phyloP scores from a whole-genome alignment of 352 stramenopile species.

The Phytophthora fragariae region DNA sequence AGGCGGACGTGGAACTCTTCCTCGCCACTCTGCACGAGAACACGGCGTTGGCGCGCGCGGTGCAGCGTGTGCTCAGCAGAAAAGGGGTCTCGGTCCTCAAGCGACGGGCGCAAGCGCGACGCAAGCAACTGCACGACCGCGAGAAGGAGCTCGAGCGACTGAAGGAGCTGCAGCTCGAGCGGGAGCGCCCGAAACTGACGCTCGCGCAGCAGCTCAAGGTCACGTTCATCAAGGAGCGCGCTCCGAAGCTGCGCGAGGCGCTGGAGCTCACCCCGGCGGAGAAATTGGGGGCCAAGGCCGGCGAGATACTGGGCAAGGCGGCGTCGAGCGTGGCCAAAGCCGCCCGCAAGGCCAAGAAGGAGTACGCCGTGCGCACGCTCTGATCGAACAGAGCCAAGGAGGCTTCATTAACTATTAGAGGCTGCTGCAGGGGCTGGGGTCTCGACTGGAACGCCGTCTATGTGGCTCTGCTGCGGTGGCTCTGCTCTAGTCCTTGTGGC shows the following conservation, averaged over 20 bases:
- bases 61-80: conserved; percentile 53
- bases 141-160: conserved; percentile 61
- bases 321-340: conserved; percentile 44
- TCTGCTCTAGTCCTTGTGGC: conserved; percentile 36
- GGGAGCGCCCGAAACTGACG: conserved; percentile 46
- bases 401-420: conserved; percentile 39
- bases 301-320: conserved; percentile 54
- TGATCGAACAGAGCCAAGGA: conserved; percentile 26
- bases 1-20: conserved; percentile 48
- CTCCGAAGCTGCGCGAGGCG: conserved; percentile 56
- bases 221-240: conserved; percentile 54
- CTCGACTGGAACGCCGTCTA: background rate
- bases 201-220: conserved; percentile 59
- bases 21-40: conserved; percentile 35
- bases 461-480: background rate
- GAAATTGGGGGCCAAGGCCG: conserved; percentile 47
- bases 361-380: conserved; percentile 70
- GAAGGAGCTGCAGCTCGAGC: conserved; percentile 48
- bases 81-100: conserved; percentile 56
- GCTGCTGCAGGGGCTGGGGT: background rate
- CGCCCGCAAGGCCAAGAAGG: conserved; percentile 62
- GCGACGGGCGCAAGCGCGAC: conserved; percentile 46
- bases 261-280: conserved; percentile 69
- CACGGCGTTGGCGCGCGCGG: conserved; percentile 40
- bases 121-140: conserved; percentile 59